phyloP scores from a whole-genome alignment of 2,329 filamentous ascomycete genomes.

The Penicillium sp. region DNA sequence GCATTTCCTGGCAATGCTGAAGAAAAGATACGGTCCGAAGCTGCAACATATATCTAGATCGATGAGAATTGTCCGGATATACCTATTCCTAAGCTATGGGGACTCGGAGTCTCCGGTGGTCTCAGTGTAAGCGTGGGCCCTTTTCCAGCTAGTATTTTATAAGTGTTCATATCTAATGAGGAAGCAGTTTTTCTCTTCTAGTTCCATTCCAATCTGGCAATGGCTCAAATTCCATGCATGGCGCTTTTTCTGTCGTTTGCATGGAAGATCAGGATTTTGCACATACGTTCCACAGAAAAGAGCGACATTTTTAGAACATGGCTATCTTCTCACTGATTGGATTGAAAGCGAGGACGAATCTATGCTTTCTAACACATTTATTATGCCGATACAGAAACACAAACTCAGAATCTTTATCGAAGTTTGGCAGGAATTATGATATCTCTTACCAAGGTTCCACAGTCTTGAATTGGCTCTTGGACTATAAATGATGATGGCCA shows the following conservation, averaged over 20 bases:
- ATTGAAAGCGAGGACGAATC: background rate
- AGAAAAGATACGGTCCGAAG: too few relatives aligned
- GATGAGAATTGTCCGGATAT: too few relatives aligned
- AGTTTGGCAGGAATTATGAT: background rate
- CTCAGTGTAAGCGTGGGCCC: too few relatives aligned
- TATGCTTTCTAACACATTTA: background rate
- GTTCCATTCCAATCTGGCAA: background rate
- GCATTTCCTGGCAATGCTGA: too few relatives aligned
- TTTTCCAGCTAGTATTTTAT: too few relatives aligned
- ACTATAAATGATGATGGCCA: background rate
- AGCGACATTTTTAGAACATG: background rate
- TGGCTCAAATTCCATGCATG: background rate
- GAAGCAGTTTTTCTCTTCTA: background rate
- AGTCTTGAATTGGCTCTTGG: background rate
- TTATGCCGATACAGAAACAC: background rate
- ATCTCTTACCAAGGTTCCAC: background rate
- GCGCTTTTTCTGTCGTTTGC: background rate
- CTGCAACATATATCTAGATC: too few relatives aligned
- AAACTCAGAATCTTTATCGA: background rate
- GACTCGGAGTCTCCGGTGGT: too few relatives aligned
- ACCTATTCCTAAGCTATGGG: too few relatives aligned
- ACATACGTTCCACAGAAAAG: background rate
- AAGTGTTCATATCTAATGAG: background rate
- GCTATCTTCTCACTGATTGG: background rate
- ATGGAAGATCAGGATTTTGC: background rate